Conservation (phyloP, 805 yeast genomes). For the Scheffersomyces stipitis region DNA sequence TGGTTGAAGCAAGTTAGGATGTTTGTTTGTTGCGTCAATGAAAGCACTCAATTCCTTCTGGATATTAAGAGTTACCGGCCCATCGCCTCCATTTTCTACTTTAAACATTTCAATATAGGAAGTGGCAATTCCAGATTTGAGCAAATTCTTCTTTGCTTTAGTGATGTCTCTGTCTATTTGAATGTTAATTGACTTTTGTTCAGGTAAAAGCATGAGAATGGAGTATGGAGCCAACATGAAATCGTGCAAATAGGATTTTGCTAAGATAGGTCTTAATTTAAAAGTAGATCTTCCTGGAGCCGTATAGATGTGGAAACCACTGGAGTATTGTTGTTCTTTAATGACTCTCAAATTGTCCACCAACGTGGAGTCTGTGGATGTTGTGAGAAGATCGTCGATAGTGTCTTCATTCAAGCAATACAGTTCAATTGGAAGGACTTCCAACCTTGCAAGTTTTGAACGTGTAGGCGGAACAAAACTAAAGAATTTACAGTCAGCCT, state of each 20-base stretch:
- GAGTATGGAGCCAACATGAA: conserved; percentile 41
- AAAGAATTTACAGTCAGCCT: conserved; percentile 18
- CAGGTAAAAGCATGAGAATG: conserved; percentile 29
- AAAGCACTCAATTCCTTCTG: conserved; percentile 12
- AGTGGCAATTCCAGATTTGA: neutral
- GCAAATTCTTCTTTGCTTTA: neutral
- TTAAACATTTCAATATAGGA: neutral
- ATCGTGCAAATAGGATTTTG: conserved; percentile 40
- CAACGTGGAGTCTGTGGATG: neutral
- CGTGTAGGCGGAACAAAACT: conserved; percentile 13
- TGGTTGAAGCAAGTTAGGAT: neutral
- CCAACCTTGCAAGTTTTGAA: conserved; percentile 10
- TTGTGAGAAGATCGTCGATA: conserved; percentile 10
- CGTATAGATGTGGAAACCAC: conserved; percentile 42
- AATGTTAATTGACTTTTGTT: neutral
- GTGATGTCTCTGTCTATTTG: neutral
- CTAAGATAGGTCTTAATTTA: conserved; percentile 27
- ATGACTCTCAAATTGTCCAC: conserved; percentile 7
- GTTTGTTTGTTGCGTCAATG: neutral
- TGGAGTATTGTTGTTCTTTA: conserved; percentile 2
- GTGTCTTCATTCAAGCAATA: conserved; percentile 28
- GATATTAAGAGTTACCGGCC: conserved; percentile 10
- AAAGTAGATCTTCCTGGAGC: conserved; percentile 32
- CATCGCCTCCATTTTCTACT: neutral
- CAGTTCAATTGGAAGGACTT: conserved; percentile 10